A percentile compares a stretch with the other conserved stretches of the same genome.
Conservation (phyloP, 371 early-diverging fungal genomes). For the Apophysomyces elegans region DNA sequence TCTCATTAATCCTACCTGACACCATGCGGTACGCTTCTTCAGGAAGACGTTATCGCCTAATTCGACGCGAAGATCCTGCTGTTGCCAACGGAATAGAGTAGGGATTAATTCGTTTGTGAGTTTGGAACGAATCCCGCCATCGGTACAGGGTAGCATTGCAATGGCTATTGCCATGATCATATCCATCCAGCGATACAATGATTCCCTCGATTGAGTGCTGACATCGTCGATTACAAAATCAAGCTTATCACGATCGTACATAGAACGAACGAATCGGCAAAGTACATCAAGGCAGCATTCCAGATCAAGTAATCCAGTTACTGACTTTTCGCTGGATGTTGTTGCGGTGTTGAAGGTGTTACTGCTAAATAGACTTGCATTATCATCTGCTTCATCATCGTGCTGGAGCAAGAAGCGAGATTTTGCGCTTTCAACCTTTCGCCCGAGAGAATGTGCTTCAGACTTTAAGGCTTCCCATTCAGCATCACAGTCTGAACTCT, state of each 20-base stretch:
- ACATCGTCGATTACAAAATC: background rate
- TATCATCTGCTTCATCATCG: constrained; percentile 20
- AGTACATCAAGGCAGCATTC: constrained; percentile 46
- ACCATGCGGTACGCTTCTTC: constrained; percentile 34
- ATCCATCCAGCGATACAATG: constrained; percentile 37
- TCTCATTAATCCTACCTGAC: constrained; percentile 27
- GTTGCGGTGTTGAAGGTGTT: constrained; percentile 16
- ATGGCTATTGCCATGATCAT: constrained; percentile 40
- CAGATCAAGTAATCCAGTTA: constrained; percentile 30
- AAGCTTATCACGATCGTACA: constrained; percentile 14
- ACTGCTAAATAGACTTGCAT: constrained; percentile 15
- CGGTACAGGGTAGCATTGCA: constrained; percentile 50
- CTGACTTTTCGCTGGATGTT: constrained; percentile 7
- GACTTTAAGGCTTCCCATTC: constrained; percentile 13
- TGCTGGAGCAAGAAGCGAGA: constrained; percentile 7
- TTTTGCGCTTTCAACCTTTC: constrained; percentile 3
- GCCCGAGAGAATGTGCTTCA: background rate
- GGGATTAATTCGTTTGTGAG: constrained; percentile 43
- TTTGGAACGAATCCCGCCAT: constrained; percentile 36
- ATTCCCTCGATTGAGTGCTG: constrained; percentile 11
- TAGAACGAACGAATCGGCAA: constrained; percentile 30
- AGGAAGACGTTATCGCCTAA: constrained; percentile 12
- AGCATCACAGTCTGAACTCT: background rate
- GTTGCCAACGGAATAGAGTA: constrained; percentile 44
- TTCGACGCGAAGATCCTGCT: constrained; percentile 13